A percentile compares a stretch with the other conserved stretches of the same genome.
These are phyloP conservation scores for Synchytrium microbalum DNA, from an alignment of 371 early-diverging fungal genomes.

Conservation along the genomic window DNA sequence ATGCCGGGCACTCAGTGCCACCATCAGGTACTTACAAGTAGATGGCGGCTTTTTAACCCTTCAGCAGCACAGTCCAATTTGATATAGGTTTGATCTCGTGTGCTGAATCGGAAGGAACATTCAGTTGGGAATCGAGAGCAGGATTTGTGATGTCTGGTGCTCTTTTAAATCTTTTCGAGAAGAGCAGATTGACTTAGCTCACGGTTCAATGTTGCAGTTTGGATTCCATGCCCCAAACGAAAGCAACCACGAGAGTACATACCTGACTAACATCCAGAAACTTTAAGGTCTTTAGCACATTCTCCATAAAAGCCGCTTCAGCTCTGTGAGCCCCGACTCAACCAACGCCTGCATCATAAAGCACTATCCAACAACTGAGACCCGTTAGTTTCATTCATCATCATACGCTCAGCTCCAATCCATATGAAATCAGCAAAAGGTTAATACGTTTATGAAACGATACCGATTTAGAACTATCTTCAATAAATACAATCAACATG, in stretches of 20 bases:
- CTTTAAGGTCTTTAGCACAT: slow-evolving; percentile 59
- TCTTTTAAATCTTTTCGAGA: slow-evolving; percentile 49
- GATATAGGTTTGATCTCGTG: slow-evolving; percentile 86
- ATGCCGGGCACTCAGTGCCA: neutral
- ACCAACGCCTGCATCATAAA: slow-evolving; percentile 75
- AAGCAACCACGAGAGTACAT: neutral
- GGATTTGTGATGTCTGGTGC: slow-evolving; percentile 55
- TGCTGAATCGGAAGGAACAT: slow-evolving; percentile 97
- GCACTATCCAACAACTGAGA: slow-evolving; percentile 96
- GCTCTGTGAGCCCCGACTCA: slow-evolving; percentile 39
- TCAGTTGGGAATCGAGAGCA: slow-evolving; percentile 75
- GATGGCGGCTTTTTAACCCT: slow-evolving; percentile 75
- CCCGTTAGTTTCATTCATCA: slow-evolving; percentile 96
- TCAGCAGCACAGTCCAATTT: slow-evolving; percentile 96
- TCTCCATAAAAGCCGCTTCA: slow-evolving; percentile 54
- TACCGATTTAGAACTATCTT: slow-evolving; percentile 78
- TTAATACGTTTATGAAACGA: slow-evolving; percentile 66
- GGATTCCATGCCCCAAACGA: too few species aligned
- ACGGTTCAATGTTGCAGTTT: too few species aligned
- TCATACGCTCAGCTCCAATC: slow-evolving; percentile 85
- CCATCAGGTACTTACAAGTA: slow-evolving; percentile 48
- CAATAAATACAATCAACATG: slow-evolving; percentile 70
- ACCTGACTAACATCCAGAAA: slow-evolving; percentile 81
- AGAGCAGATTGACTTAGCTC: neutral
- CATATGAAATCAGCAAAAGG: slow-evolving; percentile 81